Percentiles rank a stretch among this genome's conserved stretches.
Conservation (phyloP, 768 basidiomycete genomes). For the Naganishia friedmannii region DNA sequence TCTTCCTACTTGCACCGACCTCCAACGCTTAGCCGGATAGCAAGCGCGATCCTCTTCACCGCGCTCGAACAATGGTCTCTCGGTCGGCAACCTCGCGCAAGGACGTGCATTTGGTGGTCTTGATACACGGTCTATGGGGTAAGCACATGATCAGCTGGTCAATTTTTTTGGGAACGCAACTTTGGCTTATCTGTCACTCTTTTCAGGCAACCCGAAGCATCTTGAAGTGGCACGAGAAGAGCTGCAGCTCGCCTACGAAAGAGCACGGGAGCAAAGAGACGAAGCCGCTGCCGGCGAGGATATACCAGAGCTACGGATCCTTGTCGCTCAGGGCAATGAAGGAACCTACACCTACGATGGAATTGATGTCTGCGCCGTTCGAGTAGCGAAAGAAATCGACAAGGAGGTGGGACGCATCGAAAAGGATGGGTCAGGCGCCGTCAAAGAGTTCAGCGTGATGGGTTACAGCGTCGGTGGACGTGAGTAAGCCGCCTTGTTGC, state of each 20-base stretch:
- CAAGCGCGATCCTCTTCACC: no score
- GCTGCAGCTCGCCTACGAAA: constrained; percentile 12
- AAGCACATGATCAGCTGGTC: constrained; percentile 6
- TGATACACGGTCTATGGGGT: constrained; percentile 49
- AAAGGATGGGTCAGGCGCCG: constrained; percentile 35
- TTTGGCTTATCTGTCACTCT: constrained; percentile 23
- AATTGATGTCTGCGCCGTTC: constrained; percentile 46
- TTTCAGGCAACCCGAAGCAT: constrained; percentile 25
- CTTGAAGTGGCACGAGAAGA: constrained; percentile 26
- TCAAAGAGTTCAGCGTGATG: constrained; percentile 36
- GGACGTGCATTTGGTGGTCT: constrained; percentile 44
- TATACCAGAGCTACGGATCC: constrained; percentile 3
- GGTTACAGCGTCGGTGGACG: constrained; percentile 49
- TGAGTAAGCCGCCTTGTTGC: constrained; percentile 39
- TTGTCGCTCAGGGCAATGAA: constrained; percentile 34
- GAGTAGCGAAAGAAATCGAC: constrained; percentile 41
- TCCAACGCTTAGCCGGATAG: no score
- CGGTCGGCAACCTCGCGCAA: no score
- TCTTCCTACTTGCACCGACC: no score
- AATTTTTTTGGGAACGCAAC: constrained; percentile 18
- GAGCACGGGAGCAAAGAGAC: neutral
- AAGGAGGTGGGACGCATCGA: constrained; percentile 40
- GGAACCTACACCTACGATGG: constrained; percentile 48
- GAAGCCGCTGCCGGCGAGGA: neutral
- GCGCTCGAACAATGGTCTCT: no score